Conservation (phyloP, 164 flowering plant species). For the Macadamia tetraphylla region DNA sequence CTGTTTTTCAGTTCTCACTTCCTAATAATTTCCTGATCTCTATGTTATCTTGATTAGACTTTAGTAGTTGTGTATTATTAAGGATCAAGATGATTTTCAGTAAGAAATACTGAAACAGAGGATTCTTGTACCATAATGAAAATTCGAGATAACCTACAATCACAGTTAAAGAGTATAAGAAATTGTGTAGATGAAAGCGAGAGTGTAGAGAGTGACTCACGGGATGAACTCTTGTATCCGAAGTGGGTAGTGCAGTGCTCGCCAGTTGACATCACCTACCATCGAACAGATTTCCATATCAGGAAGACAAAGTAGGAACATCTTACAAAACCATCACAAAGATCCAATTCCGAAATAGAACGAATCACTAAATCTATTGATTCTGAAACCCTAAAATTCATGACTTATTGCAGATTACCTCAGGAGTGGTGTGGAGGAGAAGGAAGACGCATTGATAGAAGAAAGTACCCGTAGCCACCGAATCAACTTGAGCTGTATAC, state of each 20-base stretch:
- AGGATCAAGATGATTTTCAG: neutral
- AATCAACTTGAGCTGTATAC: slow-evolving; percentile 37
- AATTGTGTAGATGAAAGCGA: too few species aligned
- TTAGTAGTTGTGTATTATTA: too few species aligned
- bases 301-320: neutral
- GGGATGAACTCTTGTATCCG: slow-evolving; percentile 42
- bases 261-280: slow-evolving; percentile 67
- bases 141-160: neutral
- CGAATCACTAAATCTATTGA: too few species aligned
- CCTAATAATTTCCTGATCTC: too few species aligned
- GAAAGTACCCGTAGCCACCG: slow-evolving; percentile 58
- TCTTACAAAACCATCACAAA: neutral
- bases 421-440: slow-evolving; percentile 43
- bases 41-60: too few species aligned
- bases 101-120: neutral
- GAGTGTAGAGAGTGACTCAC: slow-evolving; percentile 32
- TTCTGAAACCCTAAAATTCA: too few species aligned
- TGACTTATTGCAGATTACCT: slow-evolving; percentile 29
- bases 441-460: slow-evolving; percentile 66
- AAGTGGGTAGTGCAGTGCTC: slow-evolving; percentile 52
- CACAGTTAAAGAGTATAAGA: too few species aligned
- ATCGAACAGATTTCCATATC: slow-evolving; percentile 5
- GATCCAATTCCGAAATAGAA: too few species aligned
- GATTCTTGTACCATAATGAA: too few species aligned
- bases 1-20: too few species aligned